Evolutionary conservation across 2,329 filamentous ascomycete species (phyloP), one percentile per base, ranked within the genome.

Genomic region (Colletotrichum sojae): DNA sequence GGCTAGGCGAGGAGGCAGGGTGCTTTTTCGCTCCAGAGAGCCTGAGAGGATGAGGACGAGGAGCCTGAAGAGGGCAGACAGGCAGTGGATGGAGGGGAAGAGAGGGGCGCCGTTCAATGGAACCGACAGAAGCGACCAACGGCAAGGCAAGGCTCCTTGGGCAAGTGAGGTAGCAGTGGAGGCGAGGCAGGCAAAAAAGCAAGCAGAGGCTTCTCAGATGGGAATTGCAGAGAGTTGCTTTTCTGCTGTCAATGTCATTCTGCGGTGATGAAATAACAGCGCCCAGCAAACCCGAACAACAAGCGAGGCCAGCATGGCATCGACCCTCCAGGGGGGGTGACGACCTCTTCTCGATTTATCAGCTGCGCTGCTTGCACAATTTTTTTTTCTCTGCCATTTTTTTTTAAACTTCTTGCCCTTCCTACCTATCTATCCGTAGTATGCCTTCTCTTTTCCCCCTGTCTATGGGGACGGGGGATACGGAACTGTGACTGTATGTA

Each of bases 281-380:
- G 8, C 31, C 31, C 31, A 36, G 31, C 31, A 57, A 57, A 52
- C 40, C 54, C 61, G 31, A 48, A 58, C 66, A 55, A 39, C 66
- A 65, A 65, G 66, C 53, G 61, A 68, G 61, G 40, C 62, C 55
- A 65, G 49, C 56, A 31, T 52, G 43, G 66, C 48, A 54, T 54
- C 25, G 45, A 48, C 59, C 59, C 51, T 45, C 49, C 48, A n/a
- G 54, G 66, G 62, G 58, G 18, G 18, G 8, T 16, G 45, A 46
- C 18, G 16, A 68, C 31, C 65, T 54, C 48, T 39, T 16, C 40
- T 49, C 56, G 57, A 70, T 70, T 70, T 67, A 70, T 70, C 63
- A 70, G 67, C 67, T 68, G 56, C 67, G 31, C 31, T 36, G 31
- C 31, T 36, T 36, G 67, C 63, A 68, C 67, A 70, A 57, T 43